Evolutionary conservation across 1,284 basidiomycete genomes (phyloP), one percentile per base, ranked within the genome.

Genomic region (Schizophyllum amplum): DNA sequence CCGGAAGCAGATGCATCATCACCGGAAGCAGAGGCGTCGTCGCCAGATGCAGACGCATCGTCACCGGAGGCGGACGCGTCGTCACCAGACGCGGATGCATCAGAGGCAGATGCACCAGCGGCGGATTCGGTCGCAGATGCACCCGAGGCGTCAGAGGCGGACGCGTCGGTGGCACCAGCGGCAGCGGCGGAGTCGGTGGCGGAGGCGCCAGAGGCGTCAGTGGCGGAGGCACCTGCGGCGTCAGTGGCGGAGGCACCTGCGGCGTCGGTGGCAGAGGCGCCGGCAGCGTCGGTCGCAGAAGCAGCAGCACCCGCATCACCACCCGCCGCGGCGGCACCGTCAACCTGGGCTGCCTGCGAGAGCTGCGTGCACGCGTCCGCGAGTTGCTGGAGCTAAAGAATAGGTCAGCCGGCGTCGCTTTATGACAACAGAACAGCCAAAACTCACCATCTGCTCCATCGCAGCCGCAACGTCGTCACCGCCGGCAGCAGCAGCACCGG

Each of bases 271-370:
- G 57, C 66, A 57, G 62, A 65, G 21, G 57, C 61, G 50, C 55
- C 57, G 21, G 51, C 59, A 33, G 59, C 63, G 21, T 59, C 67
- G 54, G 62, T 64, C n/a, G 57, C 61, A 50, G 55, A 54, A 22
- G 47, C 58, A 46, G 48, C 61, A 25, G 26, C 60, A 25, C 57
- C 64, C 42, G 59, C 62, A 47, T 60, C 62, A 57, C 62, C 70
- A 59, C 66, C 66, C 56, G 64, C 68, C 49, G 70, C 65, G 48
- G 74, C 73, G 58, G 70, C 27, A 33, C 27, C 27, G 27, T 33
- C 27, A 13, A 33, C 27, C 27, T 33, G 27, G 6, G 27, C 27
- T 6, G 27, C 27, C 27, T 33, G 27, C 6, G 5, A 5, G 27
- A 33, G 27, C 27, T 33, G 27, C 27, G 5, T 13, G 27, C 27